phyloP scores from a whole-genome alignment of 2,329 filamentous ascomycete genomes.

The Aspergillus pseudoglaucus region DNA sequence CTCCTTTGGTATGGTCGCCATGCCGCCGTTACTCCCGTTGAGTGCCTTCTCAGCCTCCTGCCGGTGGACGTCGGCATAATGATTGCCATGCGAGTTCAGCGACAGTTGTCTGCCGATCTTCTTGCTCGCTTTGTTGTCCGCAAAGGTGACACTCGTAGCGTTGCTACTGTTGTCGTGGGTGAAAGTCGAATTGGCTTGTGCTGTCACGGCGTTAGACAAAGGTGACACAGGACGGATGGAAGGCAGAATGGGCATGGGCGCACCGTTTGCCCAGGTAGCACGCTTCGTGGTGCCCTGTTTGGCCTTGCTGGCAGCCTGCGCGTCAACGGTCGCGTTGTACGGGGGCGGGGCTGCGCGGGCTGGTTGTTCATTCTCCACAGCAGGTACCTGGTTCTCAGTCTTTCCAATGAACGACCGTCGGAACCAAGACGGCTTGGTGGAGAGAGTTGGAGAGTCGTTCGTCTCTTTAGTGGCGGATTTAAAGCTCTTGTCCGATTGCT shows the following conservation, averaged over 20 bases:
- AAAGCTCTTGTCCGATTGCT: constrained; percentile 74
- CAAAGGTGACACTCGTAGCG: constrained; percentile 9
- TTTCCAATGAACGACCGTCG: constrained; percentile 85
- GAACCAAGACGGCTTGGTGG: constrained; percentile 92
- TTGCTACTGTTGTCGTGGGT: constrained; percentile 45
- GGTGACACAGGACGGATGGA: constrained; percentile 93
- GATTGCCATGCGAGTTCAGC: constrained; percentile 82
- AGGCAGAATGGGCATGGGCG: constrained; percentile 89
- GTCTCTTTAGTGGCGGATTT: constrained; percentile 59
- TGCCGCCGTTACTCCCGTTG: constrained; percentile 72
- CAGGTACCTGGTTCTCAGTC: constrained; percentile 61
- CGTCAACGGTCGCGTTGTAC: constrained; percentile 33
- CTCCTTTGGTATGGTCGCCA: constrained; percentile 77
- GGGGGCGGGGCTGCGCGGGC: constrained; percentile 36
- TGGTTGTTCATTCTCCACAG: constrained; percentile 35
- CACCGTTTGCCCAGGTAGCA: constrained; percentile 85
- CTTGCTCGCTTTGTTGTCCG: constrained; percentile 58
- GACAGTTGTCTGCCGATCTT: constrained; percentile 95
- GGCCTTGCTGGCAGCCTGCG: constrained; percentile 43
- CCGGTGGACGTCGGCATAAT: constrained; percentile 83
- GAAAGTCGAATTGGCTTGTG: constrained; percentile 68
- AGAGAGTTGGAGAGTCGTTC: constrained; percentile 51
- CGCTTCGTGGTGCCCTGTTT: constrained; percentile 66
- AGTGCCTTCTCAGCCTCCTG: constrained; percentile 87
- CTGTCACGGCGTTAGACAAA: constrained; percentile 87